Evolutionary conservation across 306 rosid species (phyloP).

Genomic region (Pyrus bretschneideri): DNA sequence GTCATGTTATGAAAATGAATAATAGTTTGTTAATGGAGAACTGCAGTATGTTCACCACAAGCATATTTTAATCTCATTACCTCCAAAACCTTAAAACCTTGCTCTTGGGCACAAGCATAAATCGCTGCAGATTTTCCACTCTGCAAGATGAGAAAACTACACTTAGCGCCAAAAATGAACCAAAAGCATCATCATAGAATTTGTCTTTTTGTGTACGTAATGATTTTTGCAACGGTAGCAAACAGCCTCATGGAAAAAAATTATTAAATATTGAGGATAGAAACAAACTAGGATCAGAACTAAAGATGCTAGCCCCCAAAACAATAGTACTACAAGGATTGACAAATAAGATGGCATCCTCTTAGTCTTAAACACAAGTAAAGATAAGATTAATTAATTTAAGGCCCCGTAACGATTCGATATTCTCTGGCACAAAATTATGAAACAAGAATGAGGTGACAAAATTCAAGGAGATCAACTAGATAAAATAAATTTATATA

Average conservation of each 20-base stretch:
- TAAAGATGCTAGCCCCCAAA: neutral
- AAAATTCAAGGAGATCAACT: neutral
- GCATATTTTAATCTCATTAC: conserved; percentile 30
- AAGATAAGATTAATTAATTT: neutral
- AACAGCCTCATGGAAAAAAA: neutral
- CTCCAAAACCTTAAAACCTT: conserved; percentile 78
- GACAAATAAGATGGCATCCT: neutral
- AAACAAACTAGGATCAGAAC: neutral
- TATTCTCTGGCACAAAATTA: neutral
- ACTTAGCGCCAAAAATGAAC: conserved; percentile 15
- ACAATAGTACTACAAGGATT: neutral
- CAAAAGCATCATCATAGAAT: conserved; percentile 10
- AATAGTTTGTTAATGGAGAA: neutral
- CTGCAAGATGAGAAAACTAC: conserved; percentile 44
- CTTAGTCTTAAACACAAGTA: neutral
- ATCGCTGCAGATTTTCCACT: conserved; percentile 96
- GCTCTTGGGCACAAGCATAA: conserved; percentile 90
- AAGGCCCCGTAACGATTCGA: neutral
- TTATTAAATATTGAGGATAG: neutral
- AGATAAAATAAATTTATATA: conserved; percentile 12
- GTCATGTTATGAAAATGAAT: neutral
- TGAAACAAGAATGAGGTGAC: neutral
- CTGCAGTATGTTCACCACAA: neutral
- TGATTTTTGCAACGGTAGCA: neutral
- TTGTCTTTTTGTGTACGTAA: neutral